phyloP scores from a whole-genome alignment of 169 alveolate species.

The Plasmodium yoelii region DNA sequence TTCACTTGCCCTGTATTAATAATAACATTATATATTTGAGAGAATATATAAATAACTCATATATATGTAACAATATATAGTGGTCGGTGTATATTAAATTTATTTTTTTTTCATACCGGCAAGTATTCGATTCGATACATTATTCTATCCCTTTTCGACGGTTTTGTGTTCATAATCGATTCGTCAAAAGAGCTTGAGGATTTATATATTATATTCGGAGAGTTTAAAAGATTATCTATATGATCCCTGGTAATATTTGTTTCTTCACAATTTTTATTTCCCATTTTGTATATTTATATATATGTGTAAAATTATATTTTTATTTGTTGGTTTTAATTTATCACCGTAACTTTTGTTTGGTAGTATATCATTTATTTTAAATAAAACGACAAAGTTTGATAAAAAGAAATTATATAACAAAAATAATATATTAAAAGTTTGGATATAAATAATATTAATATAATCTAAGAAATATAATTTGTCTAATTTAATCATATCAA shows the following conservation, averaged over 20 bases:
- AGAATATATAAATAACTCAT: neutral
- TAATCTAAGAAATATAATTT: neutral
- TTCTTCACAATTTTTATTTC: slow-evolving; percentile 25
- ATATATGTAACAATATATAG: neutral
- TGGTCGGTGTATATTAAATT: neutral
- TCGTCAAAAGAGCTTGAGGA: slow-evolving; percentile 15
- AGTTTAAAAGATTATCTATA: slow-evolving; percentile 31
- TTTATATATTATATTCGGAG: slow-evolving; percentile 45
- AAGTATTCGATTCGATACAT: slow-evolving; percentile 59
- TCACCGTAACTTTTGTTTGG: no score
- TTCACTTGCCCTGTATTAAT: no score
- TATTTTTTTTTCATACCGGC: slow-evolving; percentile 16
- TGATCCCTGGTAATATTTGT: slow-evolving; percentile 13
- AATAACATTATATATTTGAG: no score
- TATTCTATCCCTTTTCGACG: slow-evolving; percentile 27
- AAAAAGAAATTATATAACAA: neutral
- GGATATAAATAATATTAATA: neutral
- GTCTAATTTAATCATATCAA: neutral
- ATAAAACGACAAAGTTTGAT: no score
- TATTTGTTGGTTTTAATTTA: neutral
- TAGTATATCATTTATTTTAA: no score
- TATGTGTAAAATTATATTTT: slow-evolving; percentile 10
- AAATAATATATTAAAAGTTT: neutral
- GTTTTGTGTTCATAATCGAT: slow-evolving; percentile 13
- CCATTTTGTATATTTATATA: slow-evolving; percentile 34